A percentile compares a stretch with the other conserved stretches of the same genome.
phyloP scores from a whole-genome alignment of 1,284 basidiomycete genomes.

The Moesziomyces globuligerus region DNA sequence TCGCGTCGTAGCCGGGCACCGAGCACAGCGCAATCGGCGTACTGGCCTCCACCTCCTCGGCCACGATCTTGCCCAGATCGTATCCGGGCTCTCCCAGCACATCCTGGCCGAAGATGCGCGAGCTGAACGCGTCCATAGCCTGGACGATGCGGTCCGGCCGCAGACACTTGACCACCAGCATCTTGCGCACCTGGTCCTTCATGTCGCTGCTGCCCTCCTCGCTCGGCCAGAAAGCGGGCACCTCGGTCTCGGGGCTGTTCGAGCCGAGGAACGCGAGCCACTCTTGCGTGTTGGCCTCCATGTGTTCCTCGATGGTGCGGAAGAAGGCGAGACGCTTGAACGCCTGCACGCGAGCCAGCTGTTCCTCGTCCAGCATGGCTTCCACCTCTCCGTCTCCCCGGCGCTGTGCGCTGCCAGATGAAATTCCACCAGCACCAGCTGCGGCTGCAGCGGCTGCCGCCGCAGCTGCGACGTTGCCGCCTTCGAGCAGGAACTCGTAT shows the following conservation, averaged over 20 bases:
- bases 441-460: conserved; percentile 68
- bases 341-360: conserved; percentile 72
- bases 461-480: conserved; percentile 75
- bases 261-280: conserved; percentile 83
- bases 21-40: conserved; percentile 64
- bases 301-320: conserved; percentile 78
- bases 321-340: conserved; percentile 73
- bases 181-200: conserved; percentile 77
- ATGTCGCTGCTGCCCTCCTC: conserved; percentile 67
- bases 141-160: conserved; percentile 88
- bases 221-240: conserved; percentile 76
- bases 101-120: conserved; percentile 80
- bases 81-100: conserved; percentile 70
- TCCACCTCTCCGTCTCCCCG: conserved; percentile 45
- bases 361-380: conserved; percentile 71
- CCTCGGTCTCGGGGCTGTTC: conserved; percentile 76
- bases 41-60: conserved; percentile 51
- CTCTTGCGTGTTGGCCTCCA: conserved; percentile 75
- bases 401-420: conserved; percentile 28
- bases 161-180: conserved; percentile 86
- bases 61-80: conserved; percentile 49
- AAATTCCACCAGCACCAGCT: conserved; percentile 31
- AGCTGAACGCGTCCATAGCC: conserved; percentile 80
- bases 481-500: conserved; percentile 88
- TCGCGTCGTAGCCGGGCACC: conserved; percentile 64